Base-by-base conservation (phyloP, 2,329 filamentous ascomycete genomes). In the Monosporascus sp. region DNA sequence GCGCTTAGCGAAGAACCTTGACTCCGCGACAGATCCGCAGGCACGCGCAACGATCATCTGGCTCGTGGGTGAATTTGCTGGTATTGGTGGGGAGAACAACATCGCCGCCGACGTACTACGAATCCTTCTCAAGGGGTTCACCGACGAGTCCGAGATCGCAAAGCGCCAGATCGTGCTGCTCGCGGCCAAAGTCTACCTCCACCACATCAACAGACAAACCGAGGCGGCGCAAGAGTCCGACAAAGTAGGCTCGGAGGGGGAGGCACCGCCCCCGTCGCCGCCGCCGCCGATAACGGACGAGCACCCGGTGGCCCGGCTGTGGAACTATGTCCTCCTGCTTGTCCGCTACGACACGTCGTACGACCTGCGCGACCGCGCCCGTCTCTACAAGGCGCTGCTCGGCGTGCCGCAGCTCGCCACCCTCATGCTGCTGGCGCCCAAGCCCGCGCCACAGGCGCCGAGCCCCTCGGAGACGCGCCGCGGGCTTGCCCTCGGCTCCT, bases 1-100 rank as follows among this genome's bases (percentile, higher is more conserved):
- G 36, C 83, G 90, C 47, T 74, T 99, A 48, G 94, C 94, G 6
- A 94, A 91, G 70, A 92, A 96, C 56, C 81, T 99, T 2, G 94
- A 97, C 65, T 88, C 87, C 3, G 89, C 91, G 2, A 90, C 88
- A 0, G 92, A 94, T 56, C 85, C 94, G 1, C 87, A 91, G 55
- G 94, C 94, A 3, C 82, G 94, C 59, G 94, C 94, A 3, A 96
- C 90, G 48, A 97, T 99, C 57, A 88, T 99, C 61, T 99, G 94
- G 94, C 82, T 99, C 1, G 92, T 97, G 0, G 94, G 94, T 46
- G 94, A 99, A 70, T 97, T 95, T 62, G 84, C 93, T 0, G 90
- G 90, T 0, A 71, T 88, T 3, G 84, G 90, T 52, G 82, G 86
- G 9, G 86, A 92, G 54, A 86, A 94, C 66, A 96, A 95, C 63